Evolutionary conservation across 2,329 filamentous ascomycete genomes (phyloP), one percentile per base, ranked within the genome.

Genomic region (Acephala macrosclerotiorum): DNA sequence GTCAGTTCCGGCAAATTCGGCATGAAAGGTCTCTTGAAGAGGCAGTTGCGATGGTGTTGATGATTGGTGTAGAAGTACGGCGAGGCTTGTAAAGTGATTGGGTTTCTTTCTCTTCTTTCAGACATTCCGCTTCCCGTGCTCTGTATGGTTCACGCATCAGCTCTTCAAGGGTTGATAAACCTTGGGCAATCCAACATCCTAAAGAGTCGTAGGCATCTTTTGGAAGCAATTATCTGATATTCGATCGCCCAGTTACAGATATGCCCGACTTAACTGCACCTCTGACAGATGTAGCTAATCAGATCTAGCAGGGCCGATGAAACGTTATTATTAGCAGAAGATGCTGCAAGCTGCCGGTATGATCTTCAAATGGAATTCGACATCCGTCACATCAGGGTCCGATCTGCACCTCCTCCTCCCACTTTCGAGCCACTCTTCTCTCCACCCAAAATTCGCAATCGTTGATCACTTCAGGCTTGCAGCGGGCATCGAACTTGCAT

Each of bases 401-500:
- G 49, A 53, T 29, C 49, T 53, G 26, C 49, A 14, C 45, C 22
- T 47, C 4, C 45, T 22, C 11, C 16, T 22, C 22, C 45, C 45
- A 22, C 45, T 26, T 22, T 22, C 45, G 22, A 22, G 45, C 20
- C 45, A 4, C 45, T 11, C 45, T 33, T 20, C 45, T 20, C 45
- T 49, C 45, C 45, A 49, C 45, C 7, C 45, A 7, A 22, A 7
- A 49, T 49, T 49, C 45, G 45, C 22, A 16, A 49, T 42, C 45
- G 45, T 22, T 29, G 49, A 53, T 33, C 49, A 53, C 49, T 29
- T 18, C 49, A 29, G 49, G 49, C 55, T 8, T 57, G 55, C 55
- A 57, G 55, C 55, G 51, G 51, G 33, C 51, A 55, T 55, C 51
- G 51, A 57, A 14, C 18, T 36, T 14, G 55, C 29, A 57, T 57